Evolutionary conservation across 2,329 filamentous ascomycete species (phyloP).

Genomic region (Cladophialophora bantiana): DNA sequence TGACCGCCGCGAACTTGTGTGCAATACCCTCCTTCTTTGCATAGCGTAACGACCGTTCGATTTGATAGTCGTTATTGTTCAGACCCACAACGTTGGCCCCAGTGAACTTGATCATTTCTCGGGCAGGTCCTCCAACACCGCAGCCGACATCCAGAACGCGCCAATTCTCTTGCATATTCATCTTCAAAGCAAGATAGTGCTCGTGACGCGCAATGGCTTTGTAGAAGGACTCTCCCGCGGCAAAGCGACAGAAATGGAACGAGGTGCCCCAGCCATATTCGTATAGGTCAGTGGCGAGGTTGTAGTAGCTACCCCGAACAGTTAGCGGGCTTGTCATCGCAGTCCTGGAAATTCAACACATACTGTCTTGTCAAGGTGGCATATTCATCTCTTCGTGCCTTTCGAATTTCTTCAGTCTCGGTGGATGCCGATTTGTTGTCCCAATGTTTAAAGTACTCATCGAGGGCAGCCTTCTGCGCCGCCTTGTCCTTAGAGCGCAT

Average conservation of each 20-base stretch:
- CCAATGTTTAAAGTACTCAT: slow-evolving; percentile 97
- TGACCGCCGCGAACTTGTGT: slow-evolving; percentile 82
- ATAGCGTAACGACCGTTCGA: slow-evolving; percentile 87
- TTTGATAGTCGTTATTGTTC: slow-evolving; percentile 99
- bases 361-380: slow-evolving; percentile 92
- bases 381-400: slow-evolving; percentile 85
- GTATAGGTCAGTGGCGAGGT: slow-evolving; percentile 93
- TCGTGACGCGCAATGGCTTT: slow-evolving; percentile 96
- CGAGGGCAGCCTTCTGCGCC: slow-evolving; percentile 80
- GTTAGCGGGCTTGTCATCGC: slow-evolving; percentile 16
- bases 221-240: slow-evolving; percentile 82
- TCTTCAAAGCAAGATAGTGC: slow-evolving; percentile 92
- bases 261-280: slow-evolving; percentile 96
- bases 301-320: slow-evolving; percentile 76
- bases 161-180: slow-evolving; percentile 84
- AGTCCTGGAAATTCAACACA: slow-evolving; percentile 48
- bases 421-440: slow-evolving; percentile 79
- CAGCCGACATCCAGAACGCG: slow-evolving; percentile 95
- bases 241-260: slow-evolving; percentile 98
- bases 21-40: slow-evolving; percentile 80
- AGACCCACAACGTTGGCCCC: slow-evolving; percentile 87
- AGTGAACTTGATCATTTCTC: slow-evolving; percentile 95
- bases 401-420: slow-evolving; percentile 83
- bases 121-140: slow-evolving; percentile 92
- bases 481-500: slow-evolving; percentile 80